Evolutionary conservation across 495 filamentous ascomycete genomes (phyloP), one percentile per base, ranked within the genome.

Genomic region (Umbilicaria muhlenbergii): DNA sequence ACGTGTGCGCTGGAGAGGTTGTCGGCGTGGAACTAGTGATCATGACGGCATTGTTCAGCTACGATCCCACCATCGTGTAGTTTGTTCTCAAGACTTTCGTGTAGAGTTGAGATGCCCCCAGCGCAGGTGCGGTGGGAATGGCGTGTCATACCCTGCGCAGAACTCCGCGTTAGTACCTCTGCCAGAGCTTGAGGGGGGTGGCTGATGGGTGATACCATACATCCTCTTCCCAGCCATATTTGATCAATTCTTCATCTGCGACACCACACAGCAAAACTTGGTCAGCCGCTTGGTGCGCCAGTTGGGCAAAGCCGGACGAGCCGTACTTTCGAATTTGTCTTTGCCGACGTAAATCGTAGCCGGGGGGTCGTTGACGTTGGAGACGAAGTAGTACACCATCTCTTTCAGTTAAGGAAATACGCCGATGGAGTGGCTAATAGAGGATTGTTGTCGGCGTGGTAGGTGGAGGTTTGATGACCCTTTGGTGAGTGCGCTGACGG

Each of bases 311-410:
- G 46, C 45, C 37, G 40, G 36, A 48, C 42, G 8, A 33, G 19
- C 48, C 80, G 53, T 71, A 95, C 91, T 98, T 66, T 98, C 91
- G 45, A 94, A 85, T 65, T 98, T 98, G 69, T 98, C 91, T 66
- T 96, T 98, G 57, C 91, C 91, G 28, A 94, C 84, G 57, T 96
- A 98, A 50, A 96, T 77, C 52, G 78, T 86, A 18, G 87, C 91
- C 5, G 77, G 51, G 1, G 92, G 79, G 15, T 80, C 67, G 19
- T 81, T 77, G 33, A 76, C 74, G 39, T 77, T 88, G 7, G 89
- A 95, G 2, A 78, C 91, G 64, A 94, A 95, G 58, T 94, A 95
- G 63, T 81, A 93, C 34, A 98, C 91, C 91, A 98, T 98, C 24
- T 98, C 24, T 28, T 10, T 10, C 5, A 8, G 2, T 1, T 10